phyloP scores from a whole-genome alignment of 371 early-diverging fungal species.

The Thermomucor indicae-seudaticae region DNA sequence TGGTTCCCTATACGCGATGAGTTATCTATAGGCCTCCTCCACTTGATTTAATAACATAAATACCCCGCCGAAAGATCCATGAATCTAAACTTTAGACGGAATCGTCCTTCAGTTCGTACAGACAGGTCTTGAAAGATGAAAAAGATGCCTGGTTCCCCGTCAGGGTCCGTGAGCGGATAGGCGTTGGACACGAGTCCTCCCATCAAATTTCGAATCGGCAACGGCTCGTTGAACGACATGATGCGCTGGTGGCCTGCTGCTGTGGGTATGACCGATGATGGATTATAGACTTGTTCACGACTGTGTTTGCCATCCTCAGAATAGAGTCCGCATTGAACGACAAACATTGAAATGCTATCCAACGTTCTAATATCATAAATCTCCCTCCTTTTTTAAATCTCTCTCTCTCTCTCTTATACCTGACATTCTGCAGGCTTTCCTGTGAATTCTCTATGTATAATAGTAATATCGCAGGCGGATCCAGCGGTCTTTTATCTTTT shows the following conservation, averaged over 20 bases:
- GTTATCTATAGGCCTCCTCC: no score
- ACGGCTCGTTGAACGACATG: conserved; percentile 9
- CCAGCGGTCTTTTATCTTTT: conserved; percentile 65
- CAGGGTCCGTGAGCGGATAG: conserved; percentile 7
- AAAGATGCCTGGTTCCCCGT: conserved; percentile 45
- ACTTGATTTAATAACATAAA: no score
- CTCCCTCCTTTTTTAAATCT: not conserved
- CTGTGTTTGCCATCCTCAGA: conserved; percentile 6
- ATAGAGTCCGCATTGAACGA: conserved; percentile 11
- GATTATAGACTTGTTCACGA: conserved; percentile 6
- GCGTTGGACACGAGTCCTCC: conserved; percentile 10
- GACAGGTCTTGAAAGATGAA: conserved; percentile 49
- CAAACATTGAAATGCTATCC: conserved; percentile 2
- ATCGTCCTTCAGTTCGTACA: conserved; percentile 38
- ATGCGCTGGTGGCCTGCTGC: not conserved
- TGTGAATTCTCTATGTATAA: conserved; percentile 14
- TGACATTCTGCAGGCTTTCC: conserved; percentile 8
- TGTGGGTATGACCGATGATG: not conserved
- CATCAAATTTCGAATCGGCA: conserved; percentile 7
- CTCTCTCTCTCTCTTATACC: not conserved
- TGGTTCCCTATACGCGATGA: conserved; percentile 16
- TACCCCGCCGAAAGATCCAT: conserved; percentile 17
- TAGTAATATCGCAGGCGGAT: conserved; percentile 62
- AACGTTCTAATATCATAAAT: not conserved
- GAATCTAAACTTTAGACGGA: conserved; percentile 35